Evolutionary conservation across 2,329 filamentous ascomycete genomes (phyloP), one percentile per base, ranked within the genome.

Genomic region (Pseudogymnoascus destructans): DNA sequence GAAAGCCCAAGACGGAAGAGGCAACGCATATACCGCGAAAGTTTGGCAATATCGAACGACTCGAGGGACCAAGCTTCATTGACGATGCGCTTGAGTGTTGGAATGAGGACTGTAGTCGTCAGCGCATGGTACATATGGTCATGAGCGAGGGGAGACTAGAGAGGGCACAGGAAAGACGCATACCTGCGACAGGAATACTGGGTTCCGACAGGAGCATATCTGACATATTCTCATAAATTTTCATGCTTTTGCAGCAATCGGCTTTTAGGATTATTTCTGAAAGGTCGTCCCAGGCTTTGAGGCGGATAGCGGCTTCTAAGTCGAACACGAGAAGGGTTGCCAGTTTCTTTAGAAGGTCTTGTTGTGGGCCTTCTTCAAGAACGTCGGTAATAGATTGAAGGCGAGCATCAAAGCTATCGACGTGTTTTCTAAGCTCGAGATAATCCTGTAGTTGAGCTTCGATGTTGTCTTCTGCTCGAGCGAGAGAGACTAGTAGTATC

Each of bases 11-110:
- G 74, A 61, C 87, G 85, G 63, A 92, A 87, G 1, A 93, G 75
- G 64, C 87, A 90, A 1, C 88, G 81, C 49, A 92, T 79, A 73
- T 93, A 95, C 64, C 85, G 86, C 6, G 86, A 80, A 0, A 95
- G 73, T 64, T 81, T 83, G 0, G 69, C 67, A 3, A 75, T 74
- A 61, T 85, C 77, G 46, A 84, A 81, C 0, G 70, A 65, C 15
- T 82, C 76, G 1, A 82, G 70, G 0, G 70, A 74, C 70, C 81
- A 85, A 15, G 86, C 82, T 54, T 82, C 74, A 65, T 87, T 86
- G 66, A 93, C 80, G 60, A 91, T 82, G 60, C 82, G 79, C 52
- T 85, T 79, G 59, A 90, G 74, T 0, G 73, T 77, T 1, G 71
- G 64, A 7, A 70, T 62, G 13, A 67, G 52, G n/a, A 67, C 68